phyloP scores from a whole-genome alignment of 257 asterid genomes.

The Fraxinus pennsylvanica region DNA sequence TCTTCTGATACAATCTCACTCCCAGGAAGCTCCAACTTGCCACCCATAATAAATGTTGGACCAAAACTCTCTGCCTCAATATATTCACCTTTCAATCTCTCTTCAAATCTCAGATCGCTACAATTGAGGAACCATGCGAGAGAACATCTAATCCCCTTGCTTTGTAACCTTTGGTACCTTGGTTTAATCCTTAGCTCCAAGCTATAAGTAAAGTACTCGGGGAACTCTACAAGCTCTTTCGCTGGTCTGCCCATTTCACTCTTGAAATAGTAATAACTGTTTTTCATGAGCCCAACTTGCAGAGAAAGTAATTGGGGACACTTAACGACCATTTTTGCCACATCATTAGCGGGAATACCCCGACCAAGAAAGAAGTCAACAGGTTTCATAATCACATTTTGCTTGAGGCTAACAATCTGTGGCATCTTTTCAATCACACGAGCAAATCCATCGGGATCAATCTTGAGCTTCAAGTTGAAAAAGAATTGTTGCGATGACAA shows the following conservation, averaged over 20 bases:
- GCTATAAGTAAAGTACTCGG: slow-evolving; percentile 88
- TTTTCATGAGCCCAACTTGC: slow-evolving; percentile 84
- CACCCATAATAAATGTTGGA: slow-evolving; percentile 83
- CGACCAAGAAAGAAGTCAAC: slow-evolving; percentile 75
- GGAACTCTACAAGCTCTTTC: slow-evolving; percentile 77
- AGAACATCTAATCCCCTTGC: slow-evolving; percentile 74
- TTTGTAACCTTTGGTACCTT: slow-evolving; percentile 69
- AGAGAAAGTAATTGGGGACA: slow-evolving; percentile 84
- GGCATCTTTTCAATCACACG: slow-evolving; percentile 77
- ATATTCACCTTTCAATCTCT: slow-evolving; percentile 72
- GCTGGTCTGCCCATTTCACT: slow-evolving; percentile 74
- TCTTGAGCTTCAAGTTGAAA: slow-evolving; percentile 83
- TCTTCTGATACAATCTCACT: slow-evolving; percentile 60
- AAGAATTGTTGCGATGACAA: slow-evolving; percentile 82
- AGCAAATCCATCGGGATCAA: slow-evolving; percentile 85
- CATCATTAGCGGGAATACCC: slow-evolving; percentile 50
- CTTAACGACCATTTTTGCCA: slow-evolving; percentile 73
- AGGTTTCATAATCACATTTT: slow-evolving; percentile 76
- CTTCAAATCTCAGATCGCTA: slow-evolving; percentile 90
- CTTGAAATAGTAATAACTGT: slow-evolving; percentile 81
- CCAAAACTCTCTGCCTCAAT: slow-evolving; percentile 80
- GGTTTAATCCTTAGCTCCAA: slow-evolving; percentile 87
- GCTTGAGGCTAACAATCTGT: slow-evolving; percentile 78
- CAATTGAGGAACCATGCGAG: slow-evolving; percentile 93
- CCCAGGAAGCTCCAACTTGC: slow-evolving; percentile 77